Base-by-base conservation (phyloP, 2,329 filamentous ascomycete species). In the Mycosphaerella sp. region DNA sequence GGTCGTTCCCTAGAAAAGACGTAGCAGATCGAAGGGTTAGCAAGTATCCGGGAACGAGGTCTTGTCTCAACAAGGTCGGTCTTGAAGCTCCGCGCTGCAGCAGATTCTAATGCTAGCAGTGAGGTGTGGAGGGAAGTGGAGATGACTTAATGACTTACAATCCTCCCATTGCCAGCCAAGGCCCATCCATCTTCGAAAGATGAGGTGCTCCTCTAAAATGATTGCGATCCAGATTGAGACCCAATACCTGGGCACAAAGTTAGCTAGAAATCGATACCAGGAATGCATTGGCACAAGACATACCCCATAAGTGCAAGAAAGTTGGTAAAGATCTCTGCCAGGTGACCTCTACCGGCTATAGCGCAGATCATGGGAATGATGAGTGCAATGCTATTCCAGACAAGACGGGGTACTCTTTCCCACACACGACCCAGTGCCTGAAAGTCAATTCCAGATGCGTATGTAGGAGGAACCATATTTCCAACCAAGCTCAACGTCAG, bases 271-370 rank as follows among this genome's bases (percentile, higher is more conserved):
- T 25, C 7, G 21, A 1, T 25, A 6, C 21, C 21, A 25, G 21
- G 7, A 25, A 25, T 25, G 21, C 30, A n/a, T 34, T 4, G 8
- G 30, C 10, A 12, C 30, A 34, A 13, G 4, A 34, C 30, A 34
- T 34, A 34, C 7, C 83, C 84, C 79, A 86, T 86, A 17, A 86
- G 68, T 0, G 81, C 80, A 4, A 86, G 72, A 64, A 86, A 85
- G 63, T 86, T 86, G 9, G 79, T 80, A 63, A 86, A 85, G 52
- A 86, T 84, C 21, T 74, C 74, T 0, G 80, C 77, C 1, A 87
- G 73, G 57, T 81, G 68, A 18, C 75, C 73, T 12, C 81, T 75
- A 0, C 84, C 83, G 0, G 76, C 82, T 13, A 85, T 72, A 0
- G 81, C 82, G 59, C 81, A 84, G 25, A 84, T 76, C 7, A 80